Evolutionary conservation across 208 protist genomes (phyloP).

Genomic region (Herpetomonas tarakana): DNA sequence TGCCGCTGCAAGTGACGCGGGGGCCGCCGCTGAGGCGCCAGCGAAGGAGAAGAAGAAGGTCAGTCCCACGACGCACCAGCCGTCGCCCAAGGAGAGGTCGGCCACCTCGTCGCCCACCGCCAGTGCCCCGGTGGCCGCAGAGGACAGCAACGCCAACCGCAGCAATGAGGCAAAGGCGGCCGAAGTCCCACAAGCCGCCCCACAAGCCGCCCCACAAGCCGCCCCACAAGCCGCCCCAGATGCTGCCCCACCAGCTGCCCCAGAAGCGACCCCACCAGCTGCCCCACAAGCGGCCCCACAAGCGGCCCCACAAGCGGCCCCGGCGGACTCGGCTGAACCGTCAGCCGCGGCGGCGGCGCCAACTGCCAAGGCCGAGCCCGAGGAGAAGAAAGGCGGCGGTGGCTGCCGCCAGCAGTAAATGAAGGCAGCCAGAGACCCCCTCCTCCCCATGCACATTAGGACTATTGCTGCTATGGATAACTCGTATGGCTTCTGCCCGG

Average conservation of each 20-base stretch:
- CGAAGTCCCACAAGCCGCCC: neutral
- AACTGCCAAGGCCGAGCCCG: neutral
- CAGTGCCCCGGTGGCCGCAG: neutral
- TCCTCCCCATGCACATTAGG: too few species aligned
- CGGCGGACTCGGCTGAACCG: neutral
- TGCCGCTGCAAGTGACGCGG: too few species aligned
- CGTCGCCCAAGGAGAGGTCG: neutral
- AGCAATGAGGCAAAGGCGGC: neutral
- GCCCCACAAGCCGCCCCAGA: conserved; percentile 6
- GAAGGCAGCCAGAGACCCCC: too few species aligned
- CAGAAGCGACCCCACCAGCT: neutral
- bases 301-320: neutral
- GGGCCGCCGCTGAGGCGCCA: too few species aligned
- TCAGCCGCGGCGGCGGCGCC: neutral
- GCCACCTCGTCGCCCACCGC: neutral
- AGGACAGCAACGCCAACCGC: neutral
- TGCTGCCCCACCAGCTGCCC: neutral
- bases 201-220: neutral
- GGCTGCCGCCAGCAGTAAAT: conserved; percentile 24
- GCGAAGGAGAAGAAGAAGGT: conserved; percentile 12
- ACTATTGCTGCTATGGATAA: too few species aligned
- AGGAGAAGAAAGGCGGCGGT: conserved; percentile 20
- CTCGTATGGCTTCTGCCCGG: too few species aligned
- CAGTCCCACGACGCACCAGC: conserved; percentile 8
- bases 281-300: neutral